phyloP scores from a whole-genome alignment of 352 stramenopile species.

The Aphanomyces invadans region DNA sequence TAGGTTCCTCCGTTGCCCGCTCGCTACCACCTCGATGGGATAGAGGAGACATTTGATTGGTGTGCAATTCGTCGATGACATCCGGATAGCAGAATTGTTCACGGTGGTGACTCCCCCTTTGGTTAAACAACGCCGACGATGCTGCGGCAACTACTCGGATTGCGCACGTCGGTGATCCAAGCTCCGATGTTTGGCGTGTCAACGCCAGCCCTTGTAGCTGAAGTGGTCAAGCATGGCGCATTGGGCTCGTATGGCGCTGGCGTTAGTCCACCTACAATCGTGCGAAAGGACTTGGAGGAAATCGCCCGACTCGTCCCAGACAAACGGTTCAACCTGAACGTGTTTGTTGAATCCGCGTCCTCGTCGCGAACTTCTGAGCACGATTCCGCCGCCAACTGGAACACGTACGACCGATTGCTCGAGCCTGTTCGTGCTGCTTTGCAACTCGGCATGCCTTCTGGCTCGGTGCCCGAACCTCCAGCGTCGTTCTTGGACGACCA shows the following conservation, averaged over 20 bases:
- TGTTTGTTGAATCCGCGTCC: conserved; percentile 42
- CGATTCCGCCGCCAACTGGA: conserved; percentile 29
- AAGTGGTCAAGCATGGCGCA: conserved; percentile 36
- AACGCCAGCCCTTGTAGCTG: conserved; percentile 33
- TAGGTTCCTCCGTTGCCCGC: background rate
- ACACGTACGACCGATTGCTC: conserved; percentile 28
- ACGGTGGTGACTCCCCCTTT: too few relatives aligned
- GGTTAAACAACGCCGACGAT: too few relatives aligned
- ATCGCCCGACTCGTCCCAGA: conserved; percentile 10
- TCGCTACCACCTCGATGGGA: background rate
- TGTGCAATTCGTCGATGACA: background rate
- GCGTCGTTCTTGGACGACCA: conserved; percentile 29
- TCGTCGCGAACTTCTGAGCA: background rate
- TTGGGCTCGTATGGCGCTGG: conserved; percentile 47
- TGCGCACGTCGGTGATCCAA: conserved; percentile 35
- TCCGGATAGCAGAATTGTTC: too few relatives aligned
- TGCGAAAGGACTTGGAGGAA: conserved; percentile 29
- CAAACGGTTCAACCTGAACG: conserved; percentile 48
- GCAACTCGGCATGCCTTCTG: conserved; percentile 14
- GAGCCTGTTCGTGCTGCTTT: conserved; percentile 37
- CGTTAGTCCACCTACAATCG: conserved; percentile 25
- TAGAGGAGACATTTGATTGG: background rate
- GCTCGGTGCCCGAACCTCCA: background rate
- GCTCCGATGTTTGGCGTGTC: conserved; percentile 44
- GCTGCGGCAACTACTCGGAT: conserved; percentile 26